phyloP scores from a whole-genome alignment of 1,284 basidiomycete species.

The Fistulina hepatica region DNA sequence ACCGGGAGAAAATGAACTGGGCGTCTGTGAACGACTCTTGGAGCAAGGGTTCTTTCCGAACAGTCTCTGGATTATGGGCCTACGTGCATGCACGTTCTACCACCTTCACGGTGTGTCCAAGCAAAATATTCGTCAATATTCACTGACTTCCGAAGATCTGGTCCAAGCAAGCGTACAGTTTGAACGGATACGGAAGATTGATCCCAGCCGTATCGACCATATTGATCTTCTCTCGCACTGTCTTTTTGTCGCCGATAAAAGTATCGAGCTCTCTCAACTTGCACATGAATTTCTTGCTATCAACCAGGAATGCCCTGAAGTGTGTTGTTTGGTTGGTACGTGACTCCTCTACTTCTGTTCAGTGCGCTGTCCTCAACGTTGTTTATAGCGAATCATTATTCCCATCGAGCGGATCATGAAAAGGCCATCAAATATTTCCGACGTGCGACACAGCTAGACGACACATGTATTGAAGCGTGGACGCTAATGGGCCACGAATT shows the following conservation, averaged over 20 bases:
- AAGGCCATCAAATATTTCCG: slow-evolving; percentile 19
- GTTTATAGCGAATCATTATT: slow-evolving; percentile 2
- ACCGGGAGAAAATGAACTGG: slow-evolving; percentile 72
- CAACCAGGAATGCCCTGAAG: slow-evolving; percentile 87
- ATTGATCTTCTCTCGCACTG: slow-evolving; percentile 97
- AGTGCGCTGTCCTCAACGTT: neutral
- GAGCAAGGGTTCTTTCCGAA: slow-evolving; percentile 65
- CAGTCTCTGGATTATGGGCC: slow-evolving; percentile 79
- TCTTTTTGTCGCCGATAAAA: slow-evolving; percentile 88
- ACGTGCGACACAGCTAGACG: slow-evolving; percentile 17
- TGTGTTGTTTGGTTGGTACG: slow-evolving; percentile 89
- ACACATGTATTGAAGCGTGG: slow-evolving; percentile 16
- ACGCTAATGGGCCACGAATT: slow-evolving; percentile 18
- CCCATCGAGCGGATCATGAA: slow-evolving; percentile 17
- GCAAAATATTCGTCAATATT: slow-evolving; percentile 7
- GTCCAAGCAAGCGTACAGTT: slow-evolving; percentile 76
- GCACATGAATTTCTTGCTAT: slow-evolving; percentile 85
- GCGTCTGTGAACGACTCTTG: slow-evolving; percentile 69
- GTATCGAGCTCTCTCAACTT: slow-evolving; percentile 79
- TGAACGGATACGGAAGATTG: slow-evolving; percentile 66
- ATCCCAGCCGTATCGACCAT: slow-evolving; percentile 90
- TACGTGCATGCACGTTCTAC: slow-evolving; percentile 81
- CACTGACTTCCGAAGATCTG: slow-evolving; percentile 51
- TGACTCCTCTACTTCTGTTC: slow-evolving; percentile 1
- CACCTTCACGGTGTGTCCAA: slow-evolving; percentile 72